Evolutionary conservation across 1,284 basidiomycete genomes (phyloP), one percentile per base, ranked within the genome.

Genomic region (Trametes polyzona): DNA sequence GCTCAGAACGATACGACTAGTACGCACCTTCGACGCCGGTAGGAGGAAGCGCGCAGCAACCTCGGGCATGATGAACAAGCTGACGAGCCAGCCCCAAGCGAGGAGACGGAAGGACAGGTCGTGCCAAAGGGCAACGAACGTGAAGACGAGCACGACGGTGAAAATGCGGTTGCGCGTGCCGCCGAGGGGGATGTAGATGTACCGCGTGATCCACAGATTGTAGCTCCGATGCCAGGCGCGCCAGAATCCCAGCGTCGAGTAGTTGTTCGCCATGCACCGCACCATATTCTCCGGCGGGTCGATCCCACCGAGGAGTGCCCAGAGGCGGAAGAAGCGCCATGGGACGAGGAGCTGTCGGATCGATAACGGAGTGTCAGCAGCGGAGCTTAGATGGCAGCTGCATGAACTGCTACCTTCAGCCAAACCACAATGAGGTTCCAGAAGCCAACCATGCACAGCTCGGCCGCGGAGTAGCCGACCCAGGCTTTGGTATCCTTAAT

Each of bases 201-300:
- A 98, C 88, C 96, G 81, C 39, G 96, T 87, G 47, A 96, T 82
- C 96, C 97, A 99, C 9, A 98, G 82, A 69, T 99, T 99, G 76
- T 96, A 99, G 65, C 90, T 93, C 10, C 96, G 80, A 73, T 99
- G 96, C 97, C 96, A 99, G 58, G 87, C 88, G 60, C 96, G 77
- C 96, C 96, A 99, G 73, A 99, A 99, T 0, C 94, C 95, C 2
- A 91, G 73, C 0, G 89, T 86, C 1, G 95, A 98, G 69, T 98
- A 98, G 73, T 98, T 99, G 76, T 99, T 99, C n/a, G 88, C 92
- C 85, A 98, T 92, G 70, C 97, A 98, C 14, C 97, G 83, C 5
- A 99, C 84, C 97, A 99, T 98, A 72, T 99, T 99, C 73, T 99
- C 97, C 0, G 95, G 97, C 1, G 95, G 89, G 66, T 98, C 94